A percentile compares a stretch with the other conserved stretches of the same genome.
Conservation (phyloP, 2,329 filamentous ascomycete genomes). For the Cercospora sp. region DNA sequence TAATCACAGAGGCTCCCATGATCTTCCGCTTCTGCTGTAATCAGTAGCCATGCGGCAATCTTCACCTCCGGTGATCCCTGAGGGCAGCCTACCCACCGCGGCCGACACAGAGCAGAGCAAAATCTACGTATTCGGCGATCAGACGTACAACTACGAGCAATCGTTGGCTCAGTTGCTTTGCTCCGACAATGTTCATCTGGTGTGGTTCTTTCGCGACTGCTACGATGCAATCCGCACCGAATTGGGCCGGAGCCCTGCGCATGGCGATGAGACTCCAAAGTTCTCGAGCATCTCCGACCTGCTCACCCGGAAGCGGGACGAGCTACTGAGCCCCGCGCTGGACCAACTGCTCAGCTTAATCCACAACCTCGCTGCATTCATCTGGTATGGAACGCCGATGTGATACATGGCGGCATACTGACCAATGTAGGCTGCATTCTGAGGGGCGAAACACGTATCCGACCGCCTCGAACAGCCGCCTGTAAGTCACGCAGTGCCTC, state of each 20-base stretch:
- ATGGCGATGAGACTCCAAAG: conserved; percentile 12
- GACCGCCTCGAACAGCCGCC: too few species aligned
- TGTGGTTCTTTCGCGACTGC: too few species aligned
- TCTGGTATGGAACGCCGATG: neutral
- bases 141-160: conserved; percentile 24
- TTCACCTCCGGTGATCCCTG: too few species aligned
- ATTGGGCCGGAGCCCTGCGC: conserved; percentile 14
- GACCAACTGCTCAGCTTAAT: conserved; percentile 24
- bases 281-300: conserved; percentile 14
- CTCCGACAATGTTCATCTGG: neutral
- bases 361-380: too few species aligned
- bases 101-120: neutral
- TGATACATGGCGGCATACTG: too few species aligned
- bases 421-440: too few species aligned
- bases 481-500: too few species aligned
- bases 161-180: conserved; percentile 16
- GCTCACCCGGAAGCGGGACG: conserved; percentile 16
- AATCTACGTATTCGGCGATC: conserved; percentile 29
- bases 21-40: too few species aligned
- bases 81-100: too few species aligned
- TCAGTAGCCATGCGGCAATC: too few species aligned
- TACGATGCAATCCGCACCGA: conserved; percentile 7
- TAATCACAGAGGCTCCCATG: too few species aligned
- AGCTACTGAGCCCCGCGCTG: conserved; percentile 24
- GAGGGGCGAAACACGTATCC: too few species aligned